A percentile compares a stretch with the other conserved stretches of the same genome.
phyloP scores from a whole-genome alignment of 129 eudicot species.

The Ambrosia artemisiifolia region DNA sequence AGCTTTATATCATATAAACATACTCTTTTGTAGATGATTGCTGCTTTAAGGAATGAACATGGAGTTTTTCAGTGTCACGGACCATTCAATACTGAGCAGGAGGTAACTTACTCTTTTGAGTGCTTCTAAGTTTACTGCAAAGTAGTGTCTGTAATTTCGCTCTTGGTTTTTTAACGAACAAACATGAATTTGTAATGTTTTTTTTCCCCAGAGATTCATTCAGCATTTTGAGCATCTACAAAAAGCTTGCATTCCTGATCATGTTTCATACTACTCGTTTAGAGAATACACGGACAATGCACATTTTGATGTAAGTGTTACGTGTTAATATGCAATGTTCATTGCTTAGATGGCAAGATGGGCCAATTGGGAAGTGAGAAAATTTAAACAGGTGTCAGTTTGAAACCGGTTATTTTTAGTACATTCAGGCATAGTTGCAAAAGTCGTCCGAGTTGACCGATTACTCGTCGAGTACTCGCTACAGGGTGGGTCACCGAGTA shows the following conservation, averaged over 20 bases:
- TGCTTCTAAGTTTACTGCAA: neutral
- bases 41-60: conserved; percentile 81
- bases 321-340: neutral
- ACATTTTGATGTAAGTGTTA: conserved; percentile 61
- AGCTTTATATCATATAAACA: neutral
- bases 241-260: conserved; percentile 88
- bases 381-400: neutral
- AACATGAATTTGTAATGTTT: neutral
- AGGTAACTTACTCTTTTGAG: conserved; percentile 46
- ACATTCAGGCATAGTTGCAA: too few relatives aligned
- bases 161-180: neutral
- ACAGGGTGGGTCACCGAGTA: too few relatives aligned
- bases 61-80: conserved; percentile 52
- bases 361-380: neutral
- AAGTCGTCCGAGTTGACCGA: too few relatives aligned
- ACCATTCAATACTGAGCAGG: conserved; percentile 92
- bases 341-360: neutral
- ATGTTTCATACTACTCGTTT: conserved; percentile 63
- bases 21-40: conserved; percentile 69
- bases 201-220: conserved; percentile 60
- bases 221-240: conserved; percentile 94
- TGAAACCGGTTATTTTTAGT: neutral
- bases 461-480: too few relatives aligned
- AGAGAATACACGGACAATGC: conserved; percentile 65
- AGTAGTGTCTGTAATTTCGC: neutral